Percentiles rank a stretch among this genome's conserved stretches.
phyloP scores from a whole-genome alignment of 768 basidiomycete species.

The Inosperma sp. region DNA sequence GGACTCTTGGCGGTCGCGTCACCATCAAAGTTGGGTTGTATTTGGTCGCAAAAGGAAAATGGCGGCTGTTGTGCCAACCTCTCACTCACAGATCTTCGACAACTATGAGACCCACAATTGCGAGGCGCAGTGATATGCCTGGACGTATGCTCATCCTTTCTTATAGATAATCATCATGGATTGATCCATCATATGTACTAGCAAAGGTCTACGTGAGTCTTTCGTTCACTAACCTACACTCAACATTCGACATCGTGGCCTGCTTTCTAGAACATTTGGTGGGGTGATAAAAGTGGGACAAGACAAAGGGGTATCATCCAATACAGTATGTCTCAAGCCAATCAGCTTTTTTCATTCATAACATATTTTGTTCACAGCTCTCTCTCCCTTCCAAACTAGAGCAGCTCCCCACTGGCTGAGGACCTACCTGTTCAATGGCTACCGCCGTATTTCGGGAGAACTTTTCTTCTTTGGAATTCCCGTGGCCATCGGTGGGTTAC shows the following conservation, averaged over 20 bases:
- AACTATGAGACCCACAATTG: conserved; percentile 60
- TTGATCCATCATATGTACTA: conserved; percentile 25
- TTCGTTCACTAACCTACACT: neutral
- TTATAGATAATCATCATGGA: neutral
- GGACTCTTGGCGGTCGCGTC: no score
- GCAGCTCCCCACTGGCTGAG: conserved; percentile 66
- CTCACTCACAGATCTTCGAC: conserved; percentile 23
- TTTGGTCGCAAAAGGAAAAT: conserved; percentile 31
- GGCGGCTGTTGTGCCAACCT: conserved; percentile 26
- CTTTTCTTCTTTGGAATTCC: conserved; percentile 77
- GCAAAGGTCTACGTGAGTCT: conserved; percentile 78
- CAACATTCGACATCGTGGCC: neutral
- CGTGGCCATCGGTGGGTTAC: conserved; percentile 66
- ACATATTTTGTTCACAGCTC: conserved; percentile 38
- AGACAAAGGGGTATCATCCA: conserved; percentile 69
- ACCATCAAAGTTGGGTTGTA: conserved; percentile 4
- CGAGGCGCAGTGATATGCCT: conserved; percentile 72
- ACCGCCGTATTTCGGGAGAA: conserved; percentile 68
- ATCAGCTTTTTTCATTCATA: conserved; percentile 2
- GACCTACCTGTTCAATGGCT: conserved; percentile 84
- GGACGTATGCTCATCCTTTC: conserved; percentile 52
- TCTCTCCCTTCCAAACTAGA: conserved; percentile 80
- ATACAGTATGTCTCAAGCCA: conserved; percentile 52
- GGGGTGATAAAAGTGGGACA: conserved; percentile 68
- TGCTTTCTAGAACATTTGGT: conserved; percentile 71